phyloP scores from a whole-genome alignment of 371 early-diverging fungal genomes.

The Fennellomyces sp. region DNA sequence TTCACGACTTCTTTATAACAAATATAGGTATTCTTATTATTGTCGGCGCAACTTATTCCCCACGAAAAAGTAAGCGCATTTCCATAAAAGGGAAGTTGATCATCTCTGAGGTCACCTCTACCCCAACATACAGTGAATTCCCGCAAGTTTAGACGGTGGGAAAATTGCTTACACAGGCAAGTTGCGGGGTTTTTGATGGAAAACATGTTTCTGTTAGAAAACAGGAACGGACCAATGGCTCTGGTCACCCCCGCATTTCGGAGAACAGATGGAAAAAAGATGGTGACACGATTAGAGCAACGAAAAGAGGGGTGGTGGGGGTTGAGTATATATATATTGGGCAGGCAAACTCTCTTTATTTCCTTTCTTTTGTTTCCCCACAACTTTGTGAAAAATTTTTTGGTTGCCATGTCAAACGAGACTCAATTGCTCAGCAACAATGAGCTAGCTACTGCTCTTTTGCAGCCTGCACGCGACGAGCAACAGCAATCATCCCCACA shows the following conservation, averaged over 20 bases:
- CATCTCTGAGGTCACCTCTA: neutral
- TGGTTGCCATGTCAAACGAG: neutral
- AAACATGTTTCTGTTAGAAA: no score
- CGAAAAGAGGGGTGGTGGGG: no score
- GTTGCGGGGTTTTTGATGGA: no score
- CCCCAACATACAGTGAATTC: neutral
- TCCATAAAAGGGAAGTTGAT: neutral
- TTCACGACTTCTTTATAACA: no score
- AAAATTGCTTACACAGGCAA: conserved; percentile 3
- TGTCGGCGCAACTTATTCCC: no score
- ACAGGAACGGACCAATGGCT: conserved; percentile 4
- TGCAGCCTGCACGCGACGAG: neutral
- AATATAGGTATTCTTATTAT: no score
- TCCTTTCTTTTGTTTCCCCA: neutral
- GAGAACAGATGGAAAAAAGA: conserved; percentile 1
- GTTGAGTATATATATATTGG: no score
- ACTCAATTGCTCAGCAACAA: neutral
- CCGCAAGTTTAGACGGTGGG: neutral
- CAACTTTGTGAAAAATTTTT: neutral
- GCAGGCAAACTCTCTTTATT: neutral
- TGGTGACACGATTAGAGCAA: neutral
- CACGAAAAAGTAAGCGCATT: conserved; percentile 1
- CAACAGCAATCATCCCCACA: neutral
- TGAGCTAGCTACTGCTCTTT: conserved; percentile 4
- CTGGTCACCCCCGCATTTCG: conserved; percentile 7